phyloP scores from a whole-genome alignment of 768 basidiomycete genomes.

The Naematelia encephala region DNA sequence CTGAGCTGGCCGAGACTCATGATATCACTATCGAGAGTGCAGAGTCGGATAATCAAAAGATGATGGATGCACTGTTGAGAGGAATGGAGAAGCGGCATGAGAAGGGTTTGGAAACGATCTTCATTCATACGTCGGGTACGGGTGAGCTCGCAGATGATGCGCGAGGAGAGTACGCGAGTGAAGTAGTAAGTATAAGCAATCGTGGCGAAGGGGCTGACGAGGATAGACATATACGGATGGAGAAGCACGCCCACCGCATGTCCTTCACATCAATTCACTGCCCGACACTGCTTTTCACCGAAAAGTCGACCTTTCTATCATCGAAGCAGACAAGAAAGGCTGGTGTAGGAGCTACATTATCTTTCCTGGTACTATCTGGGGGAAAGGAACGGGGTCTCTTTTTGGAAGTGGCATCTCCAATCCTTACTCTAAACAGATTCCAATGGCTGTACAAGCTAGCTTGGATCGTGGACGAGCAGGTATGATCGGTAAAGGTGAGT shows the following conservation, averaged over 20 bases:
- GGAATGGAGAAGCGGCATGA: constrained; percentile 23
- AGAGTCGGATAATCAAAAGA: constrained; percentile 24
- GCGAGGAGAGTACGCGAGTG: constrained; percentile 4
- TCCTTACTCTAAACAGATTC: constrained; percentile 24
- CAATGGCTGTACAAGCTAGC: constrained; percentile 15
- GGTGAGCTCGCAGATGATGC: constrained; percentile 24
- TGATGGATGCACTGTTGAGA: constrained; percentile 22
- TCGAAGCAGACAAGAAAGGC: constrained; percentile 20
- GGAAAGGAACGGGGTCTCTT: constrained; percentile 11
- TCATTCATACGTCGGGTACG: constrained; percentile 30
- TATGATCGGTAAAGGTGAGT: constrained; percentile 30
- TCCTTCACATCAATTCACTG: constrained; percentile 16
- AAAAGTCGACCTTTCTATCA: constrained; percentile 22
- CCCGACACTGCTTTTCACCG: constrained; percentile 23
- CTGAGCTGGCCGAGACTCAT: constrained; percentile 15
- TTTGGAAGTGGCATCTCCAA: constrained; percentile 25
- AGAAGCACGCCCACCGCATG: constrained; percentile 16
- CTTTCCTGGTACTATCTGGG: constrained; percentile 31
- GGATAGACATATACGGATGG: constrained; percentile 23
- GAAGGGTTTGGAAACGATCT: constrained; percentile 17
- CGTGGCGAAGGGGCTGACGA: background rate
- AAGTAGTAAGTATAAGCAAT: constrained; percentile 1
- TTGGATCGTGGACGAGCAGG: constrained; percentile 22
- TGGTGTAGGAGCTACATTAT: constrained; percentile 29
- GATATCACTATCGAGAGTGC: constrained; percentile 25